Conservation (phyloP, 1,284 basidiomycete species). For the Cystobasidium slooffiae region DNA sequence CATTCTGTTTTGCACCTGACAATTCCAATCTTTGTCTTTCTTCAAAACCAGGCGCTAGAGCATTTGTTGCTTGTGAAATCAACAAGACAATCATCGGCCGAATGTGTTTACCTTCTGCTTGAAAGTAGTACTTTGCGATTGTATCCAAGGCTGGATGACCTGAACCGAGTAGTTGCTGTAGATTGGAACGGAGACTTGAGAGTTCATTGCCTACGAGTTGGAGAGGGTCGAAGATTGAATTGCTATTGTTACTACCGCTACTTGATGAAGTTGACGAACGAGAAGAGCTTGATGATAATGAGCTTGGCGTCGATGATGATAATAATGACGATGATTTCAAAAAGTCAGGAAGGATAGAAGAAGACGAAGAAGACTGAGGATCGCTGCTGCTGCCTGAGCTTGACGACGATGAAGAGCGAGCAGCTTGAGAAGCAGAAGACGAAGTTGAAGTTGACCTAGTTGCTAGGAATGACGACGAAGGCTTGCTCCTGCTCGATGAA, state of each 20-base stretch:
- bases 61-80: conserved; percentile 89
- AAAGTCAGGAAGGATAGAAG: conserved; percentile 11
- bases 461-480: background rate
- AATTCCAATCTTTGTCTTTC: conserved; percentile 57
- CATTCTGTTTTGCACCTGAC: conserved; percentile 49
- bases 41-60: conserved; percentile 65
- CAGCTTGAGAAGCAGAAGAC: conserved; percentile 8
- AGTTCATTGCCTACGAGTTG: conserved; percentile 74
- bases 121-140: conserved; percentile 92
- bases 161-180: conserved; percentile 81
- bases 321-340: conserved; percentile 9
- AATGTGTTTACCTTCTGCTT: conserved; percentile 79
- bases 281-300: background rate
- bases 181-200: conserved; percentile 70
- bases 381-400: background rate
- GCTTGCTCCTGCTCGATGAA: background rate
- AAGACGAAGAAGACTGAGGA: too few species aligned
- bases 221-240: conserved; percentile 64
- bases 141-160: conserved; percentile 84
- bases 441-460: conserved; percentile 19
- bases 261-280: background rate
- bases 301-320: background rate
- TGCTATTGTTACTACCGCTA: background rate
- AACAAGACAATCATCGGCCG: conserved; percentile 88
- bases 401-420: background rate